phyloP scores from a whole-genome alignment of 305 asterid genomes.

The Rubia peregrina region DNA sequence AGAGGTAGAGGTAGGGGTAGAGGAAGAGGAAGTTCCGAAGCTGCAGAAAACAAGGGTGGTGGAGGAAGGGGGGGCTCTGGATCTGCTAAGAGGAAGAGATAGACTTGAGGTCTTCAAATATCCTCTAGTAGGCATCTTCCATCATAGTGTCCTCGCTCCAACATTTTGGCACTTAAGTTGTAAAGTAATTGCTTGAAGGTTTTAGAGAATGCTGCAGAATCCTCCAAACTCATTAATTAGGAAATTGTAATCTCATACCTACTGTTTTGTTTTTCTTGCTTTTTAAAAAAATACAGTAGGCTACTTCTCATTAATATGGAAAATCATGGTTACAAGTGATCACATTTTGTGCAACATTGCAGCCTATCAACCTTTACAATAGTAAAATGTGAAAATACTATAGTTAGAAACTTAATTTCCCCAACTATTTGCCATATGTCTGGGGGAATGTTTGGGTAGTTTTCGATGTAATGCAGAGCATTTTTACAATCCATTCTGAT shows the following conservation, averaged over 20 bases:
- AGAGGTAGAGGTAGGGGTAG: slow-evolving; percentile 24
- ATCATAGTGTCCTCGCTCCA: not conserved
- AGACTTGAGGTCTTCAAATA: slow-evolving; percentile 9
- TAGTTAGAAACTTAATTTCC: too few relatives aligned
- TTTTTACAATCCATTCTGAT: too few relatives aligned
- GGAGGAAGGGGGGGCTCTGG: slow-evolving; percentile 38
- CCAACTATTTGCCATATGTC: too few relatives aligned
- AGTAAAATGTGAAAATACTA: too few relatives aligned
- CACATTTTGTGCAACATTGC: too few relatives aligned
- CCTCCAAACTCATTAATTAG: slow-evolving; percentile 4
- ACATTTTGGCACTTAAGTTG: slow-evolving; percentile 7
- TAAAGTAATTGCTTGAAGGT: not conserved
- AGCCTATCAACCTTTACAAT: too few relatives aligned
- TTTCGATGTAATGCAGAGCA: too few relatives aligned
- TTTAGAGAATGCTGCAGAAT: not conserved
- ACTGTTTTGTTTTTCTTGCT: too few relatives aligned
- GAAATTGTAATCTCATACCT: slow-evolving; percentile 33
- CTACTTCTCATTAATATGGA: too few relatives aligned
- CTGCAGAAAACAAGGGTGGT: slow-evolving; percentile 37
- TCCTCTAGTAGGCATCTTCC: not conserved
- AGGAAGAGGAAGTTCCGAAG: slow-evolving; percentile 33
- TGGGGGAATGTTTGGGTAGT: too few relatives aligned
- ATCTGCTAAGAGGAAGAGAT: slow-evolving; percentile 74
- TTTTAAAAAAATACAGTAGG: too few relatives aligned
- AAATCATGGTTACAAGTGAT: too few relatives aligned